Percentiles rank a stretch among this genome's conserved stretches.
Conservation (phyloP, 1,284 basidiomycete genomes). For the Trichosporon sp. region DNA sequence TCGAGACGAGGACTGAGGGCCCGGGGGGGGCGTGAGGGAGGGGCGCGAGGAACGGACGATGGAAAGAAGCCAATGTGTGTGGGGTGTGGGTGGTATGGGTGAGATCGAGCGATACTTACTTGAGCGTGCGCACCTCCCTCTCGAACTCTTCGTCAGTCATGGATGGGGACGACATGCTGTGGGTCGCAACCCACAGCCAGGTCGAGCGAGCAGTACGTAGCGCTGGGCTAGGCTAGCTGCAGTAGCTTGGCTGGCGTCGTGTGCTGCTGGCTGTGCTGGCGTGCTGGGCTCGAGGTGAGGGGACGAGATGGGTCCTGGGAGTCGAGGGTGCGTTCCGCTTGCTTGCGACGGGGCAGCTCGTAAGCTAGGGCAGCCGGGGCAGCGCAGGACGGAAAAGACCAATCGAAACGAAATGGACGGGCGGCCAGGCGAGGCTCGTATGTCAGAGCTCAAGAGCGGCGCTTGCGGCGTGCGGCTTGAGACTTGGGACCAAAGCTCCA, state of each 20-base stretch:
- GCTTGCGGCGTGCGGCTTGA: not conserved
- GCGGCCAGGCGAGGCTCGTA: not conserved
- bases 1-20: not conserved
- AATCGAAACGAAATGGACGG: not conserved
- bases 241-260: not conserved
- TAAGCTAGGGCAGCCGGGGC: not conserved
- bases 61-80: not conserved
- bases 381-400: not conserved
- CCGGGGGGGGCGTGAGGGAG: not conserved
- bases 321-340: not conserved
- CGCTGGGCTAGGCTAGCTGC: not conserved
- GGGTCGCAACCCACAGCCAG: constrained; percentile 7
- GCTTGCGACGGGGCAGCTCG: not conserved
- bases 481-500: not conserved
- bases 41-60: not conserved
- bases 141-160: constrained; percentile 71
- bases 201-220: not conserved
- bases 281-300: not conserved
- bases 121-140: constrained; percentile 75
- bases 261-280: not conserved
- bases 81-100: not conserved
- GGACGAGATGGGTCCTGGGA: not conserved
- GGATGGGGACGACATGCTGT: constrained; percentile 19
- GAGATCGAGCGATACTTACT: constrained; percentile 30
- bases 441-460: not conserved